A percentile compares a stretch with the other conserved stretches of the same genome.
phyloP scores from a whole-genome alignment of 768 basidiomycete genomes.

The Cystoderma amianthinum region DNA sequence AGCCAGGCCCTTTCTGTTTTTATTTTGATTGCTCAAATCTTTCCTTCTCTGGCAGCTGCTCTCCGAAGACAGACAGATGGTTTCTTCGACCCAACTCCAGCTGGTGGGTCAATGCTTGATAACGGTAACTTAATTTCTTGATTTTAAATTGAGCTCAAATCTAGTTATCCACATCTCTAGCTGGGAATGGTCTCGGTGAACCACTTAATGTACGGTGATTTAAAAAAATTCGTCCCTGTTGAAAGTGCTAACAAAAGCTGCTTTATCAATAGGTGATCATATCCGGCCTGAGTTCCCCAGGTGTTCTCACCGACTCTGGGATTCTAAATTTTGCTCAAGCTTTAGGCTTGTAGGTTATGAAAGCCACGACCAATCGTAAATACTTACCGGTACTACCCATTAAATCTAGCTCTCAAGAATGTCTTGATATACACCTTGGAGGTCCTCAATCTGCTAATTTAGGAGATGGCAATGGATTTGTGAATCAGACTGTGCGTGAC shows the following conservation, averaged over 20 bases:
- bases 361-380: constrained; percentile 17
- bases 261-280: constrained; percentile 64
- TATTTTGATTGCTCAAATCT: too few species aligned
- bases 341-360: constrained; percentile 51
- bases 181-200: constrained; percentile 45
- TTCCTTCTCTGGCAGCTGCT: too few species aligned
- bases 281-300: constrained; percentile 53
- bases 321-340: constrained; percentile 53
- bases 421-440: constrained; percentile 67
- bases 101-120: constrained; percentile 64
- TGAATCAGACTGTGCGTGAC: constrained; percentile 46
- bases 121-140: constrained; percentile 23
- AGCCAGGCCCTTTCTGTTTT: too few species aligned
- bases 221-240: too few species aligned
- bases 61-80: constrained; percentile 17
- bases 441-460: constrained; percentile 64
- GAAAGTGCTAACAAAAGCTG: too few species aligned
- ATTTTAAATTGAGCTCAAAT: neutral
- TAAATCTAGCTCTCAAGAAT: constrained; percentile 55
- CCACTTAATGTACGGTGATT: constrained; percentile 71
- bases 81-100: constrained; percentile 35
- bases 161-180: constrained; percentile 9
- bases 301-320: constrained; percentile 48
- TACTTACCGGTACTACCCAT: too few species aligned
- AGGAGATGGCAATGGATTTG: constrained; percentile 71